Conservation (phyloP, 257 asterid genomes). For the Solanum sejunctum region DNA sequence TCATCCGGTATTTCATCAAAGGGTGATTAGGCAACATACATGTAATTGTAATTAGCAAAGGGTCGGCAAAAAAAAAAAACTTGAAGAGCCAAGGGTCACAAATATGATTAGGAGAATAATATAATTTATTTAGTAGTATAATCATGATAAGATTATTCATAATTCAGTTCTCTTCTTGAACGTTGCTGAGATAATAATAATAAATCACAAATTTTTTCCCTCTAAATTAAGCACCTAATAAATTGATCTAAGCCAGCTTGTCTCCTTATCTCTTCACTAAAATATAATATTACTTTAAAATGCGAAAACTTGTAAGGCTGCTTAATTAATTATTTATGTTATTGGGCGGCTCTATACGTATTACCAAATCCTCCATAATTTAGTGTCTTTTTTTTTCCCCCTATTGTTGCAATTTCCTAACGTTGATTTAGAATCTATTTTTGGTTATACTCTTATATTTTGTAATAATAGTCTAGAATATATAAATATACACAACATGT, state of each 20-base stretch:
- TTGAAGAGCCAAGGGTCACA: slow-evolving; percentile 2
- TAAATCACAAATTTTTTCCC: background rate
- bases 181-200: background rate
- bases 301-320: background rate
- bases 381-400: background rate
- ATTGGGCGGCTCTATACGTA: background rate
- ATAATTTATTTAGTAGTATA: background rate
- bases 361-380: background rate
- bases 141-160: background rate
- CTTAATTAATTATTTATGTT: background rate
- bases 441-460: background rate
- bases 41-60: background rate
- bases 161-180: background rate
- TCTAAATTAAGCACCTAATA: background rate
- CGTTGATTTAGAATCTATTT: background rate
- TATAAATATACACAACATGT: background rate
- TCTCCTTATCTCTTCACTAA: background rate
- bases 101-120: background rate
- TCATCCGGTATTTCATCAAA: background rate
- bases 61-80: background rate
- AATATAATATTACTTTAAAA: background rate
- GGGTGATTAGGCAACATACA: background rate
- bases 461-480: background rate
- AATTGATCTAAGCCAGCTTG: background rate
- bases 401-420: background rate